Base-by-base conservation (phyloP, 768 basidiomycete genomes). In the Podaxis rugospora region DNA sequence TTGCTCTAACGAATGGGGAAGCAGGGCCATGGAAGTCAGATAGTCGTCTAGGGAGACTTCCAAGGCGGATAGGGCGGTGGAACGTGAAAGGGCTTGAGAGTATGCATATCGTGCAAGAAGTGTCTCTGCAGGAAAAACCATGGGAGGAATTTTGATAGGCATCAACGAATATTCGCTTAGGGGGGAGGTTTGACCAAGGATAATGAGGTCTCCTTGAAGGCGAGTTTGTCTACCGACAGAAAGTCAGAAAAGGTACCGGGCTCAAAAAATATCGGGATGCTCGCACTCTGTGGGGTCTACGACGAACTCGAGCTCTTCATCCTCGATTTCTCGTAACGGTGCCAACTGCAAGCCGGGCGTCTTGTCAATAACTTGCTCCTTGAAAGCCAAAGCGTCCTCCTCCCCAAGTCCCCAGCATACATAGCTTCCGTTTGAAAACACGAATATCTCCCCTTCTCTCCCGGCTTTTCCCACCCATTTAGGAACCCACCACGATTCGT, bases 241-340 rank as follows among this genome's bases (percentile, higher is more conserved):
- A 61, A 63, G 42, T 50, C 32, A 50, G 28, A 25, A 16, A 25
- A 13, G 4, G 40, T 14, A 32, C 28, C 28, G 32, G 16, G 27
- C 14, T 18, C 5, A 11, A 16, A 28, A 11, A 13, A 32, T 23
- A 10, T 1, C 25, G 11, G n/a, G 13, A 18, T 32, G 14, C 11
- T 40, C 59, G 16, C 21, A 96, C 94, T 95, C 93, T 56, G 79
- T 88, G 39, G 92, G 91, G 73, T 97, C 95, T 27, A 89, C 87
- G 11, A 95, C 92, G 72, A 95, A 96, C 69, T 97, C 95, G 53
- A 97, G 79, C 66, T 95, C 94, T 68, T 95, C 94, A 11, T 90
- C 90, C 76, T 95, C 94, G 16, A 83, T 76, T 55, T 88, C 88
- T 27, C 71, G 78, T 57, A 95, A 76, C 2, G 83, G 78, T 3